Base-by-base conservation (phyloP, 345 rosid species). In the Salix exigua region DNA sequence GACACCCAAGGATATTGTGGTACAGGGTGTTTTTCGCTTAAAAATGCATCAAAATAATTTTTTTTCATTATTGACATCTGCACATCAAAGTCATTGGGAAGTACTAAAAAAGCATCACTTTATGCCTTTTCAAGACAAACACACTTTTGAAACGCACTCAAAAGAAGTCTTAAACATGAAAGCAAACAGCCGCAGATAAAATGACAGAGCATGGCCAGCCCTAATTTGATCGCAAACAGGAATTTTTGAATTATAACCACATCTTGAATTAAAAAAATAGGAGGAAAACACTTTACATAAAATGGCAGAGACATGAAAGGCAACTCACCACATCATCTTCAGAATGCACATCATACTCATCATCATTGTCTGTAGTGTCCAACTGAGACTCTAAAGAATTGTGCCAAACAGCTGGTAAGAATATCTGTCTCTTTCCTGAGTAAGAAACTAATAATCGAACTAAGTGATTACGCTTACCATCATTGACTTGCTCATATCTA, bases 261-360 rank as follows among this genome's bases (percentile, higher is more conserved):
- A n/a, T 55, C 62, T 55, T 9, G 14, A n/a, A 5, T 55, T 14
- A 21, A n/a, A 8, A 55, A 55, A 2, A 5, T 8, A 55, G 10
- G 5, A 6, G 62, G 9, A n/a, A 55, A 55, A n/a, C 8, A 58
- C 28, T n/a, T 58, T 58, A 9, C 62, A 58, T 58, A 9, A 66
- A 33, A 66, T 33, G 69, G 35, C 9, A 69, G 70, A 79, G 71
- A 74, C 68, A 48, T 44, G 38, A 77, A 76, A 79, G 63, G 50
- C 66, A 70, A 86, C 97, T 83, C 81, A 96, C 99, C 42, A 85
- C 86, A 80, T 87, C 95, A 74, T 93, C 95, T 77, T 84, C 97
- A 35, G 92, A 85, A 51, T 76, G 82, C 33, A 84, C 38, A 76
- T 86, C 83, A 80, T 86, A 96, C 80, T 96, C 98, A 71, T 86